Percentiles rank a stretch among this genome's conserved stretches.
phyloP scores from a whole-genome alignment of 768 basidiomycete species.

The Pleurotus djamor region DNA sequence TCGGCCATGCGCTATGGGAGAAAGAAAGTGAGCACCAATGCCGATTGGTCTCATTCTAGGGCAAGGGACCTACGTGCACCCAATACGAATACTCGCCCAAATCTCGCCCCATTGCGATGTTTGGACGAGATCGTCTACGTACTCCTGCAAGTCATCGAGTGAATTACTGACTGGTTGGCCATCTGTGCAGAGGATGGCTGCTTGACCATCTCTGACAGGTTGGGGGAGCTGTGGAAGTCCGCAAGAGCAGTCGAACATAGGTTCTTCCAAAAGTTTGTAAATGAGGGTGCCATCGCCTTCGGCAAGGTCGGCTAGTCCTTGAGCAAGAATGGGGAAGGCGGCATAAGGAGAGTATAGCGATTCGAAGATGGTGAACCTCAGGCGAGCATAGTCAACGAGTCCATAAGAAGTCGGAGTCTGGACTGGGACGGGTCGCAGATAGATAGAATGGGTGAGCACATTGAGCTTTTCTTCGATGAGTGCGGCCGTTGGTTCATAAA shows the following conservation, averaged over 20 bases:
- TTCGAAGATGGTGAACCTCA: conserved; percentile 15
- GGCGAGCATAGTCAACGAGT: conserved; percentile 17
- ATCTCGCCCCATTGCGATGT: conserved; percentile 17
- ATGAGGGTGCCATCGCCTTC: conserved; percentile 19
- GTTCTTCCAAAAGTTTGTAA: conserved; percentile 6
- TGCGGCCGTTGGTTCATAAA: conserved; percentile 16
- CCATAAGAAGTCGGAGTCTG: conserved; percentile 14
- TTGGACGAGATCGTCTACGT: conserved; percentile 9
- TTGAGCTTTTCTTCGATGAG: conserved; percentile 14
- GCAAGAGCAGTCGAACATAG: conserved; percentile 7
- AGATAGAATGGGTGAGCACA: conserved; percentile 12
- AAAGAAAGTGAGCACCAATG: background rate
- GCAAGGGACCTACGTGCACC: conserved; percentile 16
- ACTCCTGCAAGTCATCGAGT: conserved; percentile 11
- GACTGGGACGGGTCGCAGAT: conserved; percentile 16
- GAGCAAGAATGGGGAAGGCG: conserved; percentile 13
- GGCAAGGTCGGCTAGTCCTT: conserved; percentile 20
- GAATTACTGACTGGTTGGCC: conserved; percentile 14
- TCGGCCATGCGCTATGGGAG: background rate
- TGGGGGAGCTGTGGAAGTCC: background rate
- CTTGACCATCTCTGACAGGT: conserved; percentile 9
- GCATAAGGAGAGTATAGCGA: conserved; percentile 20
- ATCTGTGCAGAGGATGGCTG: conserved; percentile 17
- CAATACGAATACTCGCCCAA: conserved; percentile 10
- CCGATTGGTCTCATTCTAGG: background rate